Percentiles rank a stretch among this genome's conserved stretches.
Conservation (phyloP, 2,329 filamentous ascomycete genomes). For the Colletotrichum sojae region DNA sequence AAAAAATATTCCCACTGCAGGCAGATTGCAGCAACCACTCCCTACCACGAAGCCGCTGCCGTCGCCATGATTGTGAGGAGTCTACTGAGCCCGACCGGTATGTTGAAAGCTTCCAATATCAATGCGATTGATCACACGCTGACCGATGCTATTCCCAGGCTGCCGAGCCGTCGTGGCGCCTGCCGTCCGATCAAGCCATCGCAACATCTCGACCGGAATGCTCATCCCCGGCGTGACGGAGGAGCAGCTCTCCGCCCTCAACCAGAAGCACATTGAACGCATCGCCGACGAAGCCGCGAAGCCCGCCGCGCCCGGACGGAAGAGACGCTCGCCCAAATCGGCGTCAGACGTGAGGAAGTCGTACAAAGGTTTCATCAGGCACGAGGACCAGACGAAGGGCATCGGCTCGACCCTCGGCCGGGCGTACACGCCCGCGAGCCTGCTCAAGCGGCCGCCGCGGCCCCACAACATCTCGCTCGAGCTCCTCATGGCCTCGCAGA, state of each 20-base stretch:
- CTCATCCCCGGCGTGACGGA: background rate
- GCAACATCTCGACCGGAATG: slow-evolving; percentile 53
- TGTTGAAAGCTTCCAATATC: slow-evolving; percentile 41
- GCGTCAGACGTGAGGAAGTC: no score
- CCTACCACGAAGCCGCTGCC: slow-evolving; percentile 48
- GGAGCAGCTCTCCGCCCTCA: slow-evolving; percentile 36
- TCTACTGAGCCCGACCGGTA: slow-evolving; percentile 68
- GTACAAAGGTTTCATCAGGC: slow-evolving; percentile 7
- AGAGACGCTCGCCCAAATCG: no score
- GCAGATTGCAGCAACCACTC: slow-evolving; percentile 59
- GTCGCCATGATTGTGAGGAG: slow-evolving; percentile 70
- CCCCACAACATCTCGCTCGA: slow-evolving; percentile 90
- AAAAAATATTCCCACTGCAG: slow-evolving; percentile 42
- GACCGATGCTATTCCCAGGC: slow-evolving; percentile 54
- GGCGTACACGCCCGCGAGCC: slow-evolving; percentile 75
- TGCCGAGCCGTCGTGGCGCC: slow-evolving; percentile 65
- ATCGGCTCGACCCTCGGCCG: slow-evolving; percentile 65
- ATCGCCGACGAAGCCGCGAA: background rate
- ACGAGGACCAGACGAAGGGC: slow-evolving; percentile 5
- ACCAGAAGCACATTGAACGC: slow-evolving; percentile 7
- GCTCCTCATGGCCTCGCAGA: slow-evolving; percentile 88
- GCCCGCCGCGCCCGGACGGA: no score
- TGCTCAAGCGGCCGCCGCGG: slow-evolving; percentile 77
- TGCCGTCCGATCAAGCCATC: slow-evolving; percentile 56
- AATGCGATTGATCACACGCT: slow-evolving; percentile 42